Base-by-base conservation (phyloP, 208 protist genomes). In the Porcisia hertigi region DNA sequence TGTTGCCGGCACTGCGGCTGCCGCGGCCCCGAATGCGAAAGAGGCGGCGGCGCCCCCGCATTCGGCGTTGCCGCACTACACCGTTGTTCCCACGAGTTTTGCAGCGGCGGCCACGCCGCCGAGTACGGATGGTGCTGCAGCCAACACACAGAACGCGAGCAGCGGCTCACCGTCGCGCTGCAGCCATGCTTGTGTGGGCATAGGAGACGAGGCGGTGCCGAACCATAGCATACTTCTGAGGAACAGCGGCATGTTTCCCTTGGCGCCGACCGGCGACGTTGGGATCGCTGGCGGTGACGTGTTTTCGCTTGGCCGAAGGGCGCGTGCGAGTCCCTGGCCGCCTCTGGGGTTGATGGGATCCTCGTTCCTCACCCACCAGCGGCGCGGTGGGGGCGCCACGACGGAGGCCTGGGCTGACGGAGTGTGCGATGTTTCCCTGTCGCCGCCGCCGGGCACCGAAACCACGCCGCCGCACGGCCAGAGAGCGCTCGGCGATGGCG, bases 11-110 rank as follows among this genome's bases (percentile, higher is more conserved):
- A 30, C 23, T 57, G 54, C 66, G 7, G 30, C 59, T 20, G 30
- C n/a, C 43, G 41, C 53, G n/a, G 25, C n/a, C 9, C 12, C 60
- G 11, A 55, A 58, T 14, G 34, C 25, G 30, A 30, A 30, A 5
- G 20, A 66, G 76, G 66, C 55, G 71, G 23, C 43, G 53, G 73
- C 64, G 23, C 69, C 53, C 39, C 73, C 45, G 34, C 47, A 70
- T 53, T 81, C 76, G 54, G 71, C 76, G 43, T 57, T 81, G 76
- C 76, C 75, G 64, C 53, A 66, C 53, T 73, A 64, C 43, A 76
- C 62, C 30, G 76, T 81, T 64, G 43, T 75, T 30, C 76, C 70
- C 5, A 64, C 70, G 34, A 71, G 63, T 23, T 69, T 43, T 11
- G 43, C 36, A 45, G 9, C 53, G 25, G 20, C 58, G 34, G 34